A percentile compares a stretch with the other conserved stretches of the same genome.
Conservation (phyloP, 1,284 basidiomycete species). For the Pseudozyma sp. region DNA sequence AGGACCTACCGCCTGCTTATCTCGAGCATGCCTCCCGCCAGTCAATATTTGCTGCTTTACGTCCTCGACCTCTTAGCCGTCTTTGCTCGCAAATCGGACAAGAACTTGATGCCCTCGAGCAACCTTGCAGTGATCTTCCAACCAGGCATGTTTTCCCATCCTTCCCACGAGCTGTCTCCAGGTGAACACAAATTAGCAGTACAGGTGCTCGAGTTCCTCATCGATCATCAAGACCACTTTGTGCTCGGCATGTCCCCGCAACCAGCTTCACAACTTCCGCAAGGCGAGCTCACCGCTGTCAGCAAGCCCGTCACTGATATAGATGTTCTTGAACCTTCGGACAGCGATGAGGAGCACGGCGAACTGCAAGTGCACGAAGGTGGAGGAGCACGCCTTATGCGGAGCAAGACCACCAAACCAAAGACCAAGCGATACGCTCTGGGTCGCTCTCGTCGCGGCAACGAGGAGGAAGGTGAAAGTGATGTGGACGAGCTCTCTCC, state of each 20-base stretch:
- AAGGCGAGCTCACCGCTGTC: constrained; percentile 60
- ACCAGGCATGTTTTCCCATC: constrained; percentile 78
- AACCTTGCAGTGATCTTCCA: constrained; percentile 71
- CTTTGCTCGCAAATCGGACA: constrained; percentile 88
- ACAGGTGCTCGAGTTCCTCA: constrained; percentile 91
- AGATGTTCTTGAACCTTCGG: constrained; percentile 57
- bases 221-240: constrained; percentile 73
- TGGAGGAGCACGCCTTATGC: constrained; percentile 59
- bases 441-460: constrained; percentile 17
- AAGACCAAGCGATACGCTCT: constrained; percentile 29
- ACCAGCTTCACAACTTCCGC: constrained; percentile 53
- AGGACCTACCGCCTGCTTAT: constrained; percentile 83
- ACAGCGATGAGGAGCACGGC: constrained; percentile 67
- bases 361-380: constrained; percentile 64
- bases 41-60: constrained; percentile 94
- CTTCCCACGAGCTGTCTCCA: constrained; percentile 73
- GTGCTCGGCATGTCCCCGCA: constrained; percentile 63
- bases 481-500: constrained; percentile 28
- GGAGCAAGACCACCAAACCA: constrained; percentile 48
- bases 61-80: constrained; percentile 95
- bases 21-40: constrained; percentile 82
- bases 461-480: constrained; percentile 22
- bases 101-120: constrained; percentile 93
- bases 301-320: constrained; percentile 42
- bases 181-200: constrained; percentile 86